These are phyloP conservation scores for Paecilomyces dactylethromorphus DNA, from an alignment of 2,329 filamentous ascomycete genomes.

Conservation along the genomic window DNA sequence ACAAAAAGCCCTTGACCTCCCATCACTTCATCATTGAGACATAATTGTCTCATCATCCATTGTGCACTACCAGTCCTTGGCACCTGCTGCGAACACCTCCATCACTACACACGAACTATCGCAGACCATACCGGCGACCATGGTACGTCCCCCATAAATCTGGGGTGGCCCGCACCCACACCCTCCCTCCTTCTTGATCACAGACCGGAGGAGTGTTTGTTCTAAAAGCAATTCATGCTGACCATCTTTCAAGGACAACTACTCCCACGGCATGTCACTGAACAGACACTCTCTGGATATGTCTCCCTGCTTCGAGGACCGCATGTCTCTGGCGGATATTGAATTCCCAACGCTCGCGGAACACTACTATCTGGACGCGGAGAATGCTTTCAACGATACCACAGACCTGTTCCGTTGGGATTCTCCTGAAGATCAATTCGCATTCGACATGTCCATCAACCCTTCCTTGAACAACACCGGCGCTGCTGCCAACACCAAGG, in stretches of 20 bases:
- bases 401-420: background rate
- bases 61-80: background rate
- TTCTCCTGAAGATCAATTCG: background rate
- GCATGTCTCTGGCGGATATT: background rate
- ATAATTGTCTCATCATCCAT: background rate
- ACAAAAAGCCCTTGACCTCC: background rate
- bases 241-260: background rate
- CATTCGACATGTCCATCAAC: background rate
- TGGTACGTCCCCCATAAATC: background rate
- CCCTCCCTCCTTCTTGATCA: background rate
- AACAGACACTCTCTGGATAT: background rate
- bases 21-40: background rate
- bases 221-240: background rate
- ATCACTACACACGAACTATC: background rate
- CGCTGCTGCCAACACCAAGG: background rate
- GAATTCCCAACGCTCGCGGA: background rate
- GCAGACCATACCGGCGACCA: background rate
- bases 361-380: background rate
- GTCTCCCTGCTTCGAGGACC: background rate
- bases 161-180: background rate
- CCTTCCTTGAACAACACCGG: background rate
- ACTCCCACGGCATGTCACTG: background rate
- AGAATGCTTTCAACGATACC: background rate
- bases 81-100: background rate
- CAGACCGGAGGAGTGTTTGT: too few species aligned